A percentile compares a stretch with the other conserved stretches of the same genome.
These are phyloP conservation scores for Paraphaeosphaeria sporulosa DNA, from an alignment of 2,329 filamentous ascomycete species.

Conservation along the genomic window DNA sequence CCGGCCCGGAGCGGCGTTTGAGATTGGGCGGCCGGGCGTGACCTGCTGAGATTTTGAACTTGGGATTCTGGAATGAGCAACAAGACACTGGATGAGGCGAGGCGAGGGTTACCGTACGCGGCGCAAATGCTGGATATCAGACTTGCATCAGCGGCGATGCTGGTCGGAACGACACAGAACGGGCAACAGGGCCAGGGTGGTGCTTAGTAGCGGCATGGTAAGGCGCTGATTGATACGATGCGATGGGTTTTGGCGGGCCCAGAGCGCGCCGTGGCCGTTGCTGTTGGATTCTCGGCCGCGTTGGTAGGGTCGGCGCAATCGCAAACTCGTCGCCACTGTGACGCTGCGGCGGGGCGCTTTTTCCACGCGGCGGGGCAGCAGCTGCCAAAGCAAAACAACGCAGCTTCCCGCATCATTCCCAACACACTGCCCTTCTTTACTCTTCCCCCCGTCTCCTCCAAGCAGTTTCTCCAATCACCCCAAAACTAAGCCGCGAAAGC, in stretches of 20 bases:
- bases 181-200: not conserved
- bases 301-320: slow-evolving; percentile 20
- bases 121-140: not conserved
- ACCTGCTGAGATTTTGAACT: slow-evolving; percentile 7
- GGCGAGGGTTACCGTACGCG: not conserved
- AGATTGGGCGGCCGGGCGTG: not conserved
- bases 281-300: slow-evolving; percentile 30
- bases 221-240: slow-evolving; percentile 40
- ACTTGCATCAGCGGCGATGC: not conserved
- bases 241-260: slow-evolving; percentile 21
- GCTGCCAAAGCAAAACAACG: slow-evolving; percentile 6
- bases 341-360: slow-evolving; percentile 14
- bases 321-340: slow-evolving; percentile 15
- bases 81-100: not conserved
- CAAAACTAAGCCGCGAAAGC: slow-evolving; percentile 8
- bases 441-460: slow-evolving; percentile 6
- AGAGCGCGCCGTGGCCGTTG: slow-evolving; percentile 15
- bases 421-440: slow-evolving; percentile 24
- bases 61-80: not conserved
- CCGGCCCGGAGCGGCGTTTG: slow-evolving; percentile 10
- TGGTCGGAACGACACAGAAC: not conserved
- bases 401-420: slow-evolving; percentile 15
- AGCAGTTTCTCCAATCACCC: slow-evolving; percentile 11
- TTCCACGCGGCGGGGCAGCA: slow-evolving; percentile 14
- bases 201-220: slow-evolving; percentile 6